These are phyloP conservation scores for Fomitopsis palustris DNA, from an alignment of 1,284 basidiomycete genomes.

Conservation along the genomic window DNA sequence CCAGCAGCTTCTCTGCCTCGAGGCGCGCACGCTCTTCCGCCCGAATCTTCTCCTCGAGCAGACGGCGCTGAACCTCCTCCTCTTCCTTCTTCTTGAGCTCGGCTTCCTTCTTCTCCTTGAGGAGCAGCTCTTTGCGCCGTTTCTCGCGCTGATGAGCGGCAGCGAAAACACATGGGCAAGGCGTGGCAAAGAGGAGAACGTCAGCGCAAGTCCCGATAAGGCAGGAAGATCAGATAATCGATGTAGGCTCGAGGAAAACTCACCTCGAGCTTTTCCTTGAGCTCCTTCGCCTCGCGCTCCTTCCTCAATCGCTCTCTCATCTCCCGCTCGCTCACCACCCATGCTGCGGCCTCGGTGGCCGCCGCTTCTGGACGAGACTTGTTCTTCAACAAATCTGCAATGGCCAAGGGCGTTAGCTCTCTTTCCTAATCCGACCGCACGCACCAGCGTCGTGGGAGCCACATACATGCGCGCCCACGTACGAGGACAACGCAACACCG, in stretches of 20 bases:
- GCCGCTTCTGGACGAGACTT: slow-evolving; percentile 75
- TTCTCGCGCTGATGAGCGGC: slow-evolving; percentile 47
- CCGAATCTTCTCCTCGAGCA: slow-evolving; percentile 31
- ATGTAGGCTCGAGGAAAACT: slow-evolving; percentile 24
- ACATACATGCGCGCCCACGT: slow-evolving; percentile 4
- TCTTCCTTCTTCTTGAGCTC: slow-evolving; percentile 31
- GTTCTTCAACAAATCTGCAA: slow-evolving; percentile 70
- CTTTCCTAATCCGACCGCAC: slow-evolving; percentile 13
- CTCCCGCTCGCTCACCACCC: slow-evolving; percentile 71
- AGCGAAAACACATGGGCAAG: slow-evolving; percentile 5
- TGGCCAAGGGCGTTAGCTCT: slow-evolving; percentile 20
- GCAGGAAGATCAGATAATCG: slow-evolving; percentile 21
- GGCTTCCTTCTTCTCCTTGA: slow-evolving; percentile 38
- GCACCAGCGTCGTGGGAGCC: slow-evolving; percentile 15
- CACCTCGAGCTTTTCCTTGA: slow-evolving; percentile 61
- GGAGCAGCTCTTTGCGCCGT: slow-evolving; percentile 46
- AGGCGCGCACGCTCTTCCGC: slow-evolving; percentile 33
- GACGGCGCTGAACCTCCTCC: slow-evolving; percentile 34
- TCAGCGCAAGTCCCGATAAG: slow-evolving; percentile 1
- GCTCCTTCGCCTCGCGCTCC: slow-evolving; percentile 66
- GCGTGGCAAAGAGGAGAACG: slow-evolving; percentile 1
- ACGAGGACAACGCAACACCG: not conserved
- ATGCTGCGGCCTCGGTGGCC: slow-evolving; percentile 56
- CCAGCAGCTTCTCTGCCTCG: slow-evolving; percentile 3
- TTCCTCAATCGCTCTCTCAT: slow-evolving; percentile 65